Conservation (phyloP, 2,329 filamentous ascomycete genomes). For the Cryphonectria naterciae region DNA sequence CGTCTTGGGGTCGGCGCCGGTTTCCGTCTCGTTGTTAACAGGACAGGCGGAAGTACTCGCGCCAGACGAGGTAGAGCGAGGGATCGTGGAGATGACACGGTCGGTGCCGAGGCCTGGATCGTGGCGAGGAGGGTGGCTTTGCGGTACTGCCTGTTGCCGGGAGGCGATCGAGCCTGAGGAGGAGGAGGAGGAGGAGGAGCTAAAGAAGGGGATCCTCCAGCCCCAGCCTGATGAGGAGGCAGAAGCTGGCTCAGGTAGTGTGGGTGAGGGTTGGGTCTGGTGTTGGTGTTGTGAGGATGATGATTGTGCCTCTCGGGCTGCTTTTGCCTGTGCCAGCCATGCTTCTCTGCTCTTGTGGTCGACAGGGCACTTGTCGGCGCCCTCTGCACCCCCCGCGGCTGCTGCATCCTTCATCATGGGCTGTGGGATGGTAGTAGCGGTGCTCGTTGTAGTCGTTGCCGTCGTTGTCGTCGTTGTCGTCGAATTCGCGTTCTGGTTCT, state of each 20-base stretch:
- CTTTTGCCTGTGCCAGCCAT: constrained; percentile 75
- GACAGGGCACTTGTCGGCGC: constrained; percentile 71
- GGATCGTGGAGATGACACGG: constrained; percentile 80
- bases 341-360: constrained; percentile 86
- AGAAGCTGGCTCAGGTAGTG: not conserved
- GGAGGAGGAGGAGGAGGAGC: constrained; percentile 36
- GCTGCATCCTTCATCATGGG: constrained; percentile 13
- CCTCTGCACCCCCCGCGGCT: constrained; percentile 5
- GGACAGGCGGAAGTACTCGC: constrained; percentile 45
- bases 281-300: constrained; percentile 20
- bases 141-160: constrained; percentile 25
- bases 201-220: constrained; percentile 47
- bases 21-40: constrained; percentile 76
- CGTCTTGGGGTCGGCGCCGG: constrained; percentile 66
- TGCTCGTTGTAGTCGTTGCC: not conserved
- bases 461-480: not conserved
- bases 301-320: constrained; percentile 47
- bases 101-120: constrained; percentile 58
- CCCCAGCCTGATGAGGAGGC: constrained; percentile 46
- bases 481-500: not conserved
- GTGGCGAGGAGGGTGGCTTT: constrained; percentile 21
- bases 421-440: not conserved
- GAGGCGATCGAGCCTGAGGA: constrained; percentile 8
- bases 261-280: constrained; percentile 34
- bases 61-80: constrained; percentile 55